Evolutionary conservation across 805 yeast genomes (phyloP), one percentile per base, ranked within the genome.

Genomic region (Lipomyces spencermartinsiae): DNA sequence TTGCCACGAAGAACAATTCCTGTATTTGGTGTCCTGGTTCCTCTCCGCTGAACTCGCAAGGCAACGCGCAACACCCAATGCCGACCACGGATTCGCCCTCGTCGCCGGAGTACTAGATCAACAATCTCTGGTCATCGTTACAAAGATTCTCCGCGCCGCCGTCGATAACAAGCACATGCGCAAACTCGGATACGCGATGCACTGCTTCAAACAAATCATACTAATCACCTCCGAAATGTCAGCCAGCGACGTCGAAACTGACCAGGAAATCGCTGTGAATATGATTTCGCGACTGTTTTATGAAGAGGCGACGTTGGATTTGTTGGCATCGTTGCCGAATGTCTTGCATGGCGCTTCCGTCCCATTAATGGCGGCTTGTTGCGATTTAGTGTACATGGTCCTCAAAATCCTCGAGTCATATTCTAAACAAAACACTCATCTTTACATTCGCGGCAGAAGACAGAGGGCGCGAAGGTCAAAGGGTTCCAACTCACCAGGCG

Each of bases 1-100:
- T 22, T 68, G 29, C 19, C 76, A 76, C 61, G 61, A 67, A 34
- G 77, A 77, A 61, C 86, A 86, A 58, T 93, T 84, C 74, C 83
- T 90, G 55, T 81, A 85, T 66, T 80, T 91, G 5, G 79, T 85
- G 5, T 82, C 91, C 0, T 94, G 98, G 97, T 89, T 92, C 73
- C 80, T 92, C 59, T 83, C 84, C 43, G 92, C 86, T 67, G 92
- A 90, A 73, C 80, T 89, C 25, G 68, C 71, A 10, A 71, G 81
- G 19, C 69, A 63, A n/a, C 57, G 66, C 33, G 19, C 49, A 12
- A 39, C 33, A 2, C 66, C 69, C 31, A 56, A 73, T 25, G 63
- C 62, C n/a, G 65, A 65, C n/a, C 57, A 58, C 16, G 71, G 65
- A 10, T 71, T 64, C 35, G 73, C 72, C 16, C 62, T 70, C 9